Evolutionary conservation across 2,329 filamentous ascomycete species (phyloP).

Genomic region (Davidsoniella neocaledoniae): DNA sequence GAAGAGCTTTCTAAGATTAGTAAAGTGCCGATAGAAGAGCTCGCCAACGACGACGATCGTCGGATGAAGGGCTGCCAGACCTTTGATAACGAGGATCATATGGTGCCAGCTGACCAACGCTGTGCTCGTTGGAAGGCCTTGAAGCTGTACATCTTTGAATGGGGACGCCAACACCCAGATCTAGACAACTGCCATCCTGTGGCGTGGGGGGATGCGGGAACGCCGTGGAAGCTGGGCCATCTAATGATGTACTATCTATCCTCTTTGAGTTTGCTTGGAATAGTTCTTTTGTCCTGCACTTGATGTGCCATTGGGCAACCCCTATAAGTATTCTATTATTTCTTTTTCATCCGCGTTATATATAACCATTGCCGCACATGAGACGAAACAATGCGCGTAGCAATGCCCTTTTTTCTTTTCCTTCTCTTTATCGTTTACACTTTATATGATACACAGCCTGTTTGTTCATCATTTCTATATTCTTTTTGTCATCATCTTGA

Average conservation of each 20-base stretch:
- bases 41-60: conserved; percentile 52
- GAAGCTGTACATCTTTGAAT: conserved; percentile 69
- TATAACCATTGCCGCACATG: too few species aligned
- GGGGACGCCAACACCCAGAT: conserved; percentile 72
- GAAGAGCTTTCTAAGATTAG: conserved; percentile 72
- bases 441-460: neutral
- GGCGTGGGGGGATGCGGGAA: conserved; percentile 51
- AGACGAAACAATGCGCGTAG: neutral
- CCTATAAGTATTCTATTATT: neutral
- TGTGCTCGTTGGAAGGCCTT: conserved; percentile 67
- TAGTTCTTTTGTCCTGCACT: neutral
- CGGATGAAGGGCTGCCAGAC: conserved; percentile 57
- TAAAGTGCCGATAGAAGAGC: conserved; percentile 47
- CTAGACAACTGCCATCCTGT: conserved; percentile 41
- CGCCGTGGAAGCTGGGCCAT: conserved; percentile 59
- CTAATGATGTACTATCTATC: conserved; percentile 18
- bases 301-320: too few species aligned
- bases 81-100: conserved; percentile 26
- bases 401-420: neutral
- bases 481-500: too few species aligned
- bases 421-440: neutral
- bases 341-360: neutral
- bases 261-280: neutral
- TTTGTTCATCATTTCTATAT: neutral
- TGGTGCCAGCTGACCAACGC: conserved; percentile 25